Evolutionary conservation across 176 grass and related monocot species (phyloP).

Genomic region (Chrysopogon serrulatus): DNA sequence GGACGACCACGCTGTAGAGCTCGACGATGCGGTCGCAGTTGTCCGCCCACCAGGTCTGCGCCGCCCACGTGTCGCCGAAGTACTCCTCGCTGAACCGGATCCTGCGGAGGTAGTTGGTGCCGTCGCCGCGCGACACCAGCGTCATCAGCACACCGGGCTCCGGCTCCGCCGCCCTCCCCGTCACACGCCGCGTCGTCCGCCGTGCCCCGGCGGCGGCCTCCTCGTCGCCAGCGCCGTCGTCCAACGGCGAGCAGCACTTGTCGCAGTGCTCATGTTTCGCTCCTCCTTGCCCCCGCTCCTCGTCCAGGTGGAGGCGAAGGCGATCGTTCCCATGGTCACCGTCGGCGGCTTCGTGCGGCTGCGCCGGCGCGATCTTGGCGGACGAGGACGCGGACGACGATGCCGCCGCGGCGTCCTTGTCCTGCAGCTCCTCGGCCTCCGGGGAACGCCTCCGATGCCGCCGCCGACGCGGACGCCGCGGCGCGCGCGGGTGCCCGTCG

Average conservation of each 20-base stretch:
- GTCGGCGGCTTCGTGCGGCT: not conserved
- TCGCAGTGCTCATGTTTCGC: not conserved
- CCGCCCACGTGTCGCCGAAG: conserved; percentile 50
- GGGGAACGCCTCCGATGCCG: not conserved
- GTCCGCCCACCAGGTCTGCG: conserved; percentile 59
- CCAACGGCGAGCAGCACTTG: conserved; percentile 25
- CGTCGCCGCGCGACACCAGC: conserved; percentile 56
- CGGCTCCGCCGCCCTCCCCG: conserved; percentile 61
- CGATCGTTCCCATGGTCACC: not conserved
- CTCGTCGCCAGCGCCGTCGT: not conserved
- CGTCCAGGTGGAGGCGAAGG: not conserved
- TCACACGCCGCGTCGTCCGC: conserved; percentile 27
- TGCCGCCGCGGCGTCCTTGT: conserved; percentile 1
- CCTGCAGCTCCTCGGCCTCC: conserved; percentile 17
- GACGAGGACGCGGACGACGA: conserved; percentile 31
- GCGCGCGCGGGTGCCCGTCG: not conserved
- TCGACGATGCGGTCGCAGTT: conserved; percentile 62
- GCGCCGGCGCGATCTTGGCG: conserved; percentile 53
- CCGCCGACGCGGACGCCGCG: not conserved
- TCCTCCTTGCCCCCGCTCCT: not conserved
- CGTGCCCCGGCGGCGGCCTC: not conserved
- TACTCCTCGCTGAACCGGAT: conserved; percentile 63
- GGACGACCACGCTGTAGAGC: conserved; percentile 63
- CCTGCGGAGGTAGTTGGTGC: conserved; percentile 63
- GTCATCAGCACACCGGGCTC: conserved; percentile 75